Evolutionary conservation across 345 rosid genomes (phyloP).

Genomic region (Lumnitzera littorea): DNA sequence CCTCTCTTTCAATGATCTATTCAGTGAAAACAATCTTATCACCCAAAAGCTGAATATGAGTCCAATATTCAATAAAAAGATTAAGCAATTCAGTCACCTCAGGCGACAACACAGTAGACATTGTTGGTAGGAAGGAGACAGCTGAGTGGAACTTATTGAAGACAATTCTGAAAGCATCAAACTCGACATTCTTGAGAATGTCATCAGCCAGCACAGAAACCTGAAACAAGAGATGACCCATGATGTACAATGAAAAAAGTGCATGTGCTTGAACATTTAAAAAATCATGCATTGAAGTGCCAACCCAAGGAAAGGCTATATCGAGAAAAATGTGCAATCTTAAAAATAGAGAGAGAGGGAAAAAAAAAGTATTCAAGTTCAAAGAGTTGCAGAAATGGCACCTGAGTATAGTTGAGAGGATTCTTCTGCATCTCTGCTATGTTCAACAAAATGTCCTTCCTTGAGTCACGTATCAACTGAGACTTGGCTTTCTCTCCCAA

Average conservation of each 20-base stretch:
- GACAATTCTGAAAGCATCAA: slow-evolving; percentile 81
- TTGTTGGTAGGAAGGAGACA: slow-evolving; percentile 68
- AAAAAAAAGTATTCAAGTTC: background rate
- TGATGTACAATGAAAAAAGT: background rate
- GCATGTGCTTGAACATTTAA: background rate
- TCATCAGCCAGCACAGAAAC: slow-evolving; percentile 96
- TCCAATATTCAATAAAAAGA: slow-evolving; percentile 1
- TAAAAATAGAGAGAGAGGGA: background rate
- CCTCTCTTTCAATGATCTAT: slow-evolving; percentile 77
- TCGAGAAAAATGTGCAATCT: background rate
- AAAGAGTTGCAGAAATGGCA: slow-evolving; percentile 10
- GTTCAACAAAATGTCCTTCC: slow-evolving; percentile 48
- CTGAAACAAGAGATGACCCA: slow-evolving; percentile 26
- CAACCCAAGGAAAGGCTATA: no score
- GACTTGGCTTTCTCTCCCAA: slow-evolving; percentile 93
- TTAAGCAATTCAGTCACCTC: slow-evolving; percentile 41
- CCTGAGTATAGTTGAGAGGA: slow-evolving; percentile 95
- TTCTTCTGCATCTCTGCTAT: slow-evolving; percentile 79
- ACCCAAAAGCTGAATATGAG: background rate
- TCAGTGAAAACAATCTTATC: slow-evolving; percentile 5
- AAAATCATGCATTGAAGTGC: background rate
- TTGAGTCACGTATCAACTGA: slow-evolving; percentile 79
- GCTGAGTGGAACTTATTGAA: slow-evolving; percentile 88
- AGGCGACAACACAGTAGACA: slow-evolving; percentile 81
- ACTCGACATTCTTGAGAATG: slow-evolving; percentile 85